phyloP scores from a whole-genome alignment of 2,329 filamentous ascomycete genomes.

The Akanthomyces dipterigenus region DNA sequence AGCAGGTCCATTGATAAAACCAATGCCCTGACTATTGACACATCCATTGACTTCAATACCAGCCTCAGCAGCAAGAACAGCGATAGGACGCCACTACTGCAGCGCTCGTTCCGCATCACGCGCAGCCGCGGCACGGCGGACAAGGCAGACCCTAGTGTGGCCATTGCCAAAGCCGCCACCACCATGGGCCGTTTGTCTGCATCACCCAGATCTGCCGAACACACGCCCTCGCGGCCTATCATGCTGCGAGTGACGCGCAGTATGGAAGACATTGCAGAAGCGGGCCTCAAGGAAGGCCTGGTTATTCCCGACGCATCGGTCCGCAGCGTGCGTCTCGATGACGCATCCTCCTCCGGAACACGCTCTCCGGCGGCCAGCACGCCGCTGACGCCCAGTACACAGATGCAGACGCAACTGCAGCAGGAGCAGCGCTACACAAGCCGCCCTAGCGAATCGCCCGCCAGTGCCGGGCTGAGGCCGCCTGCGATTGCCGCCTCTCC shows the following conservation, averaged over 20 bases:
- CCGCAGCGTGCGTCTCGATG: slow-evolving; percentile 5
- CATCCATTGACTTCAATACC: neutral
- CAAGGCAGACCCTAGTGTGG: slow-evolving; percentile 21
- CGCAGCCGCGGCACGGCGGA: slow-evolving; percentile 20
- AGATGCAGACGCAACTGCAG: slow-evolving; percentile 18
- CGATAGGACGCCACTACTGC: slow-evolving; percentile 5
- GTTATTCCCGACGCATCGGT: slow-evolving; percentile 24
- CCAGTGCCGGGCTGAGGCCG: slow-evolving; percentile 18
- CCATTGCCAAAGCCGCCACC: slow-evolving; percentile 16
- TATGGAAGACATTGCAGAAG: slow-evolving; percentile 13
- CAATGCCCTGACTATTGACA: neutral
- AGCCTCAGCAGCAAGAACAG: neutral
- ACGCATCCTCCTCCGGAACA: neutral
- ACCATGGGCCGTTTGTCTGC: neutral
- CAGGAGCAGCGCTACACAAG: slow-evolving; percentile 16
- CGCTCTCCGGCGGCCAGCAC: neutral
- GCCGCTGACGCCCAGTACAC: slow-evolving; percentile 11
- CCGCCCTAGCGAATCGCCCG: slow-evolving; percentile 16
- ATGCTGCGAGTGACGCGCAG: slow-evolving; percentile 24
- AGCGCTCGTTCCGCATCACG: slow-evolving; percentile 19
- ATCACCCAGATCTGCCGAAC: neutral
- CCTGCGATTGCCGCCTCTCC: slow-evolving; percentile 23
- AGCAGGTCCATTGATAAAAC: slow-evolving; percentile 3
- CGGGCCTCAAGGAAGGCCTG: slow-evolving; percentile 1
- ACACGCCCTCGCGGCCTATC: slow-evolving; percentile 9